phyloP scores from a whole-genome alignment of 2,329 filamentous ascomycete genomes.

The Pseudogymnoascus sp. region DNA sequence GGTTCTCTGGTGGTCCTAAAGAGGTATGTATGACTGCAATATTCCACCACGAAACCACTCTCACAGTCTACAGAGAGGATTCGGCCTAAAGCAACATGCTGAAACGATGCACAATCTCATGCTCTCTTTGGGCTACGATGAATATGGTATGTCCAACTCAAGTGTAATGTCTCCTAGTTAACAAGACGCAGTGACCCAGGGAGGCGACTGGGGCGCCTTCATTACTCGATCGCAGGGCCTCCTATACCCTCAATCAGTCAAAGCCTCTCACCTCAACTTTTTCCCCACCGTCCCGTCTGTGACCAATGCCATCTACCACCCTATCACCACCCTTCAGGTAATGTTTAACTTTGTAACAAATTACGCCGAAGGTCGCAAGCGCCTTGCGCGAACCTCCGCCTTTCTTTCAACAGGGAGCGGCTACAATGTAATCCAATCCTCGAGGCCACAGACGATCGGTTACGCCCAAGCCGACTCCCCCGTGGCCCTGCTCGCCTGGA shows the following conservation, averaged over 20 bases:
- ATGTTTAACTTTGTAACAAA: conserved; percentile 2
- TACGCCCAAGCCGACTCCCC: conserved; percentile 65
- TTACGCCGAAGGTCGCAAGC: background rate
- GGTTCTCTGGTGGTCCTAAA: conserved; percentile 35
- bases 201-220: conserved; percentile 65
- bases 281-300: background rate
- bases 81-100: conserved; percentile 53
- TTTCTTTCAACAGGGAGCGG: conserved; percentile 38
- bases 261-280: conserved; percentile 44
- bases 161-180: background rate
- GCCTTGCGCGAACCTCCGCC: background rate
- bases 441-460: conserved; percentile 64
- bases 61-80: conserved; percentile 41
- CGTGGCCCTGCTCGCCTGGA: conserved; percentile 65
- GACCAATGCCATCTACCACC: conserved; percentile 4
- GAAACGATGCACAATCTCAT: conserved; percentile 62
- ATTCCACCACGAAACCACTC: background rate
- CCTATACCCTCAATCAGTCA: conserved; percentile 48
- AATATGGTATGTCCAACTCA: conserved; percentile 36
- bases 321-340: conserved; percentile 1
- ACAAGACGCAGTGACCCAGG: conserved; percentile 40
- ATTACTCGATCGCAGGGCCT: conserved; percentile 55
- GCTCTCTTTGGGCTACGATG: conserved; percentile 55
- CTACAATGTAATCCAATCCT: conserved; percentile 39
- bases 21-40: conserved; percentile 13